Percentiles rank a stretch among this genome's conserved stretches.
These are phyloP conservation scores for Penstemon davidsonii DNA, from an alignment of 257 asterid genomes.

Conservation along the genomic window DNA sequence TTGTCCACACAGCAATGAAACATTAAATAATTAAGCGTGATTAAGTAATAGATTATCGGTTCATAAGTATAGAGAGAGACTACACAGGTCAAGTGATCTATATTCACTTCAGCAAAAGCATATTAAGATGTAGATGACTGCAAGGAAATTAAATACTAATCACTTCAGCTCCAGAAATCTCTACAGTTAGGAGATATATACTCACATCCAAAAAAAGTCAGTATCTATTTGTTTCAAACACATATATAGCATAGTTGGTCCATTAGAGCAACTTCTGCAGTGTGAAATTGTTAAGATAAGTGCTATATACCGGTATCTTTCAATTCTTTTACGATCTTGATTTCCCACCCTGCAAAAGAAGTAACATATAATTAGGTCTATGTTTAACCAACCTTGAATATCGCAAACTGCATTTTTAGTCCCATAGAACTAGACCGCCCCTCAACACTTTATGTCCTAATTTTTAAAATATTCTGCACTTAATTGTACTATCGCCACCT, in stretches of 20 bases:
- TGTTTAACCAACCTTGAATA: background rate
- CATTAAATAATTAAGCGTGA: no score
- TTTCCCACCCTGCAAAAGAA: constrained; percentile 19
- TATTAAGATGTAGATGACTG: background rate
- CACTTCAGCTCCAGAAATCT: background rate
- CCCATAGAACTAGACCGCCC: no score
- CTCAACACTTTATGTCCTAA: no score
- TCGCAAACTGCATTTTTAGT: background rate
- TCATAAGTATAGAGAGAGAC: background rate
- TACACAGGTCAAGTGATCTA: no score
- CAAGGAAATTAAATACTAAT: background rate
- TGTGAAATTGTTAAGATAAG: background rate
- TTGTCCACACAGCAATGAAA: no score
- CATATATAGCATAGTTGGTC: background rate
- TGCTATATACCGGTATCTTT: background rate
- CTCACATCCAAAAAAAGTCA: background rate
- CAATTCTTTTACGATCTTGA: background rate
- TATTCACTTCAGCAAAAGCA: background rate
- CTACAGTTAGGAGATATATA: background rate
- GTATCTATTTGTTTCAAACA: background rate
- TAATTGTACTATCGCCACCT: no score
- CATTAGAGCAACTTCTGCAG: background rate
- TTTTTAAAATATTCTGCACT: no score
- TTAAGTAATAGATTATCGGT: background rate
- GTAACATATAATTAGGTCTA: background rate